These are phyloP conservation scores for Nitzschia putrida DNA, from an alignment of 108 stramenopile genomes.

Conservation along the genomic window DNA sequence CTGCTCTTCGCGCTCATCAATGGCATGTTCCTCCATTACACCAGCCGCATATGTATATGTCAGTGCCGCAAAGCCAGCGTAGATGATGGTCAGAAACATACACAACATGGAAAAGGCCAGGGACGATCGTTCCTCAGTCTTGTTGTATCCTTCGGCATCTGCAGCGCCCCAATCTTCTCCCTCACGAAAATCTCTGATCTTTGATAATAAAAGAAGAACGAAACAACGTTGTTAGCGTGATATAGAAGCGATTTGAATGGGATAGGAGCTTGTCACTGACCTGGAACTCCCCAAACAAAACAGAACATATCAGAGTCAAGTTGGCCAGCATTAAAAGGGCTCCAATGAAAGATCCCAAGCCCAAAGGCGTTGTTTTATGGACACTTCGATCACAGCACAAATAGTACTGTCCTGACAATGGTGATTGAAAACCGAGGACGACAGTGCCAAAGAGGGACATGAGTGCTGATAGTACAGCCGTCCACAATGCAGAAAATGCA, in stretches of 20 bases:
- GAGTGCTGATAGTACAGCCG: constrained; percentile 70
- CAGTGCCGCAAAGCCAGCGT: constrained; percentile 69
- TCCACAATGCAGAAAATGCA: constrained; percentile 83
- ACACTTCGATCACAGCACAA: constrained; percentile 71
- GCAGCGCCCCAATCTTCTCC: constrained; percentile 47
- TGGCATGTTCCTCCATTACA: constrained; percentile 69
- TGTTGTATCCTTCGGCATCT: constrained; percentile 14
- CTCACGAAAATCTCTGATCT: constrained; percentile 56
- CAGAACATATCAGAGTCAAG: constrained; percentile 70
- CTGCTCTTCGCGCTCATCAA: constrained; percentile 55
- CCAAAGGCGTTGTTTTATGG: constrained; percentile 77
- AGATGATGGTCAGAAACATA: constrained; percentile 80
- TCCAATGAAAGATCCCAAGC: constrained; percentile 82
- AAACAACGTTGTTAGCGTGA: neutral
- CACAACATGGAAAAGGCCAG: constrained; percentile 80
- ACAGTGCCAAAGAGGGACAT: constrained; percentile 76
- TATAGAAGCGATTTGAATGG: neutral
- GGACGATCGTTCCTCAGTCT: constrained; percentile 45
- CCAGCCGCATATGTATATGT: constrained; percentile 53
- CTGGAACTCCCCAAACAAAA: constrained; percentile 87
- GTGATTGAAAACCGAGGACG: constrained; percentile 72
- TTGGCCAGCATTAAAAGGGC: constrained; percentile 84
- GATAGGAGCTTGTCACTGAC: constrained; percentile 36
- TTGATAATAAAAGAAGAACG: neutral
- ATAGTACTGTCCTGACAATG: constrained; percentile 76